Conservation (phyloP, 164 flowering plant genomes). For the Magnolia sinica region DNA sequence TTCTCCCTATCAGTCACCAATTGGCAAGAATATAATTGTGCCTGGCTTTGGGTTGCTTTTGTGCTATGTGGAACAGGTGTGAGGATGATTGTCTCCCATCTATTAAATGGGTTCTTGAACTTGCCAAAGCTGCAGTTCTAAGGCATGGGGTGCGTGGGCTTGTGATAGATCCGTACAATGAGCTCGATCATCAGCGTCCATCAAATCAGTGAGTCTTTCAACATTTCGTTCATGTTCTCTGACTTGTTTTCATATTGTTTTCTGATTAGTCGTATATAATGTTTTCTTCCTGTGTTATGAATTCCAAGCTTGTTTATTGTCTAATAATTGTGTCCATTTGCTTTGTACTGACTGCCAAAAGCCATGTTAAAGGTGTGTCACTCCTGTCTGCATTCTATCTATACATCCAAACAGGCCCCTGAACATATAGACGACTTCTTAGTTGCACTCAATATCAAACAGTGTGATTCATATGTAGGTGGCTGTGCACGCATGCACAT, state of each 20-base stretch:
- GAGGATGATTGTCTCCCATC: slow-evolving; percentile 92
- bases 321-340: no score
- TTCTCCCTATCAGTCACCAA: background rate
- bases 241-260: background rate
- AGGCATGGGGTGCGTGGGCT: slow-evolving; percentile 94
- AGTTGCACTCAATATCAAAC: no score
- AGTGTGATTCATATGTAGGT: no score
- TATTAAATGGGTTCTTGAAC: slow-evolving; percentile 85
- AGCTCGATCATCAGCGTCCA: slow-evolving; percentile 93
- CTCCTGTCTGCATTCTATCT: no score
- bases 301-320: background rate
- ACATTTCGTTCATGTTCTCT: background rate
- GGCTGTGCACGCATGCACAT: no score
- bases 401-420: no score
- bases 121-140: slow-evolving; percentile 83
- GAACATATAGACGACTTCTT: no score
- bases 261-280: background rate
- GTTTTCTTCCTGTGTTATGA: background rate
- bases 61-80: slow-evolving; percentile 47
- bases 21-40: background rate
- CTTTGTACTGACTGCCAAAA: no score
- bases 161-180: slow-evolving; percentile 99
- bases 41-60: background rate
- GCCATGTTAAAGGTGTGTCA: no score
- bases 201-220: slow-evolving; percentile 55